phyloP scores from a whole-genome alignment of 768 basidiomycete genomes.

The Leccinum variicolor region DNA sequence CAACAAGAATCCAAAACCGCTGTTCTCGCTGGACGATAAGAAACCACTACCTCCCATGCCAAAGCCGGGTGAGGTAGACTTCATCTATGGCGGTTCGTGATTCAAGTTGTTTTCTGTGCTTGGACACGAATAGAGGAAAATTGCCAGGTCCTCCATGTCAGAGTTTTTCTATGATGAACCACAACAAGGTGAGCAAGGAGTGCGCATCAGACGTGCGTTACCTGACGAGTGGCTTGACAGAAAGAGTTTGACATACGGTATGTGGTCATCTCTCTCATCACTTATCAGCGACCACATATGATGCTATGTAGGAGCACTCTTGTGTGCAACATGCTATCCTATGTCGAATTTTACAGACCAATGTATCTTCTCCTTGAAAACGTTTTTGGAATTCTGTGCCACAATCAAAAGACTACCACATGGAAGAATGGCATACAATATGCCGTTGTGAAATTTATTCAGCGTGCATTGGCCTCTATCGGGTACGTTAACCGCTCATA shows the following conservation, averaged over 20 bases:
- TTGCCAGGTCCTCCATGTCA: conserved; percentile 71
- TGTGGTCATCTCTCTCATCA: not conserved
- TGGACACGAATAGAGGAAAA: not conserved
- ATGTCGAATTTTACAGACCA: conserved; percentile 62
- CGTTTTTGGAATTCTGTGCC: conserved; percentile 57
- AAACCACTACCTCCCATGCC: conserved; percentile 48
- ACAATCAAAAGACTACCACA: conserved; percentile 42
- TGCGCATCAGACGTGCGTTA: not conserved
- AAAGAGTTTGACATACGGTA: conserved; percentile 61
- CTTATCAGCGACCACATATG: not conserved
- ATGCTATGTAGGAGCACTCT: conserved; percentile 48
- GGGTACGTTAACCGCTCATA: conserved; percentile 45
- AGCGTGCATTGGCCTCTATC: conserved; percentile 54
- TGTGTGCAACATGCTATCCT: conserved; percentile 67
- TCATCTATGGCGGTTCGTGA: conserved; percentile 67
- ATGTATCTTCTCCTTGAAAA: conserved; percentile 71
- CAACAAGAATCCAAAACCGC: conserved; percentile 36
- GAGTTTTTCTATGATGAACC: conserved; percentile 65
- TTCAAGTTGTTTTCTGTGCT: not conserved
- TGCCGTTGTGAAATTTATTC: conserved; percentile 66
- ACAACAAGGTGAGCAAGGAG: conserved; percentile 42
- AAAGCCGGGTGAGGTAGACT: conserved; percentile 55
- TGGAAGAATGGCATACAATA: conserved; percentile 40
- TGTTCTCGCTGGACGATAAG: conserved; percentile 41
- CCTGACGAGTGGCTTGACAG: conserved; percentile 29